These are phyloP conservation scores for Yamadazyma olivae DNA, from an alignment of 805 yeast genomes.

Conservation along the genomic window DNA sequence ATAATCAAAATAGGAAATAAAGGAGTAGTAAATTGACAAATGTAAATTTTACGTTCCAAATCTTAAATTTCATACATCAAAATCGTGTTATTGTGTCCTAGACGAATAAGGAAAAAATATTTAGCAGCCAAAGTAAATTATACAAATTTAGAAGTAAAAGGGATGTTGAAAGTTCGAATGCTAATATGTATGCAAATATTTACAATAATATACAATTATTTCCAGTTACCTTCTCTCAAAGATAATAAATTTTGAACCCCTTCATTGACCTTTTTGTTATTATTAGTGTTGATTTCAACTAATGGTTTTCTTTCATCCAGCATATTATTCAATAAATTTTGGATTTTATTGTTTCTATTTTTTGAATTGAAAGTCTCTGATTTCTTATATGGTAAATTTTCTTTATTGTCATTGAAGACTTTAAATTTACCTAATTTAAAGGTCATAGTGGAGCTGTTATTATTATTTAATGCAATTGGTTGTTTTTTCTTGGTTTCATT, in stretches of 20 bases:
- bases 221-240: slow-evolving; percentile 36
- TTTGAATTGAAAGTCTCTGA: neutral
- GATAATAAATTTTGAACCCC: slow-evolving; percentile 41
- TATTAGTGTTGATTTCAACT: slow-evolving; percentile 19
- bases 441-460: slow-evolving; percentile 29
- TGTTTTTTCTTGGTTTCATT: slow-evolving; percentile 33
- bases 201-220: slow-evolving; percentile 8
- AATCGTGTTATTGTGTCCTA: too few relatives aligned
- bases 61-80: too few relatives aligned
- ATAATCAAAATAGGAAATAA: too few relatives aligned
- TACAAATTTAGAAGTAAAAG: too few relatives aligned
- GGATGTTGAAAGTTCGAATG: too few relatives aligned
- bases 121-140: too few relatives aligned
- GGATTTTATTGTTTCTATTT: slow-evolving; percentile 12
- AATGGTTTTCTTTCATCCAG: slow-evolving; percentile 24
- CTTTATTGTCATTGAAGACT: slow-evolving; percentile 16
- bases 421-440: slow-evolving; percentile 29
- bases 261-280: slow-evolving; percentile 16
- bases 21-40: too few relatives aligned
- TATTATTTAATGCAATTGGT: slow-evolving; percentile 28
- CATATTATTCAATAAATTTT: slow-evolving; percentile 16
- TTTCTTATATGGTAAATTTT: slow-evolving; percentile 12
- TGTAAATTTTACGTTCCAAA: too few relatives aligned
- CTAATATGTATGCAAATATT: slow-evolving; percentile 3
- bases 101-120: too few relatives aligned